Percentiles rank a stretch among this genome's conserved stretches.
phyloP scores from a whole-genome alignment of 345 rosid species.

The Moringa oleifera region DNA sequence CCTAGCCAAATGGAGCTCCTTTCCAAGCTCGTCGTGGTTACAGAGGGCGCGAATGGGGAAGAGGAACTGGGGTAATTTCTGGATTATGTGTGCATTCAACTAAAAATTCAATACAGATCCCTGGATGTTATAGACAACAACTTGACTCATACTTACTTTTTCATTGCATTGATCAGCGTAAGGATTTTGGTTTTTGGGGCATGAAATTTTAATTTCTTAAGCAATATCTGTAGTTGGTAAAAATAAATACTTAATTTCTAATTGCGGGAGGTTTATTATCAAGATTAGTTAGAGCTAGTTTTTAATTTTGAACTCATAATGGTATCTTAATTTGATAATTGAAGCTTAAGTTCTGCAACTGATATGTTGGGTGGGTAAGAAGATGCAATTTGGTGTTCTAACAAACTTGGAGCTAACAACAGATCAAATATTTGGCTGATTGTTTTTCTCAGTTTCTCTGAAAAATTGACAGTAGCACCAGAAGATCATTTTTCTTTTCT shows the following conservation, averaged over 20 bases:
- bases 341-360: not conserved
- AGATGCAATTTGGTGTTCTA: not conserved
- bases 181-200: not conserved
- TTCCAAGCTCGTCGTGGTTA: slow-evolving; percentile 48
- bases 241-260: not conserved
- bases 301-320: too few species aligned
- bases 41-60: slow-evolving; percentile 76
- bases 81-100: not conserved
- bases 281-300: not conserved
- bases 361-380: slow-evolving; percentile 5
- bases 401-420: not conserved
- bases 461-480: not conserved
- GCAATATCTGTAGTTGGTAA: not conserved
- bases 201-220: not conserved
- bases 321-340: not conserved
- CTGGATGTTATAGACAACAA: not conserved
- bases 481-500: not conserved
- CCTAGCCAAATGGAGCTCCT: slow-evolving; percentile 64
- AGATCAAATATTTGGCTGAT: not conserved
- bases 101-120: not conserved
- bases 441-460: not conserved
- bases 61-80: slow-evolving; percentile 77
- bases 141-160: too few species aligned
- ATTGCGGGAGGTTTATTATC: not conserved
- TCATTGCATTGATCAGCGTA: too few species aligned